Conservation (phyloP, 192 early-diverging fungal genomes). For the Ramicandelaber brevisporus region DNA sequence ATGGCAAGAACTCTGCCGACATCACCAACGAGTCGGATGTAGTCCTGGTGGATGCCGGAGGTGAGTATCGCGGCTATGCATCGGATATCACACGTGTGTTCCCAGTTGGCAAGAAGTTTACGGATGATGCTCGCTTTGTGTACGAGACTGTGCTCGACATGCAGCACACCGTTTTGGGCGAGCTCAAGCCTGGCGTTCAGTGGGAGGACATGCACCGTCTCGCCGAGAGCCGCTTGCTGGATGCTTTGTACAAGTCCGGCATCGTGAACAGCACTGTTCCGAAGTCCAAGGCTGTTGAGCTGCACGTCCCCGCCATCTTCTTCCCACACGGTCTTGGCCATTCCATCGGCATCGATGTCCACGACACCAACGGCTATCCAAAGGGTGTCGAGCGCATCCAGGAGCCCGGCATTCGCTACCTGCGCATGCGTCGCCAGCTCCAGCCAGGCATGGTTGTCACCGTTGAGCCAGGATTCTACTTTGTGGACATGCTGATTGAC, state of each 20-base stretch:
- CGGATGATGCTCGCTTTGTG: conserved; percentile 35
- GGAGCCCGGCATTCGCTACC: conserved; percentile 39
- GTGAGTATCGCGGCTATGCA: conserved; percentile 53
- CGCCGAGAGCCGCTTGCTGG: conserved; percentile 39
- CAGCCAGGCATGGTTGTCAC: conserved; percentile 66
- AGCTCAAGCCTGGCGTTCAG: conserved; percentile 39
- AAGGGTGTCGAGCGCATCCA: conserved; percentile 37
- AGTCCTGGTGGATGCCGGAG: conserved; percentile 70
- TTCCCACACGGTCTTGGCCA: conserved; percentile 87
- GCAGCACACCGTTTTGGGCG: conserved; percentile 43
- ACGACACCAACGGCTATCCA: conserved; percentile 60
- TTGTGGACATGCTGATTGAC: conserved; percentile 56
- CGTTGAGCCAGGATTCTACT: conserved; percentile 85
- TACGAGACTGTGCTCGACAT: conserved; percentile 63
- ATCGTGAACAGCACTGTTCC: conserved; percentile 38
- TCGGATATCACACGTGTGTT: conserved; percentile 76
- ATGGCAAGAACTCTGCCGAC: conserved; percentile 41
- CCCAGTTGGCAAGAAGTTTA: conserved; percentile 53
- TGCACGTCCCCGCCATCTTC: conserved; percentile 51
- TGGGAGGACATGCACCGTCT: conserved; percentile 68
- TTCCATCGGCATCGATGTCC: conserved; percentile 67
- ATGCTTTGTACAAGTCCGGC: conserved; percentile 23
- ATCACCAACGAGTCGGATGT: conserved; percentile 21
- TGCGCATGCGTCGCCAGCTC: conserved; percentile 50
- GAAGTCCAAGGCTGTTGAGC: conserved; percentile 24